Conservation (phyloP, 2,329 filamentous ascomycete species). For the Massarina eburnea region DNA sequence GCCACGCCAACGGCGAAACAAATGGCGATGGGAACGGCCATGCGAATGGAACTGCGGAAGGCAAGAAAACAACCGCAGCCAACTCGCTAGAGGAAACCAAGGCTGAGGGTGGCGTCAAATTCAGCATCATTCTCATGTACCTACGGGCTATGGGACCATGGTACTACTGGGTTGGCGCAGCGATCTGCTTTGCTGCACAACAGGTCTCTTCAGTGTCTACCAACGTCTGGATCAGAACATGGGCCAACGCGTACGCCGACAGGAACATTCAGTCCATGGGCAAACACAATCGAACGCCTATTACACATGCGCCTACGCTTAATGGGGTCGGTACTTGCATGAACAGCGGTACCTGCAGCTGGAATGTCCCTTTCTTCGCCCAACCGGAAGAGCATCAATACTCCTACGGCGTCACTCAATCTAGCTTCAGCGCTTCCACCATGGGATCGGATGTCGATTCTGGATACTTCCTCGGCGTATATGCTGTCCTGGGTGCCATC, state of each 20-base stretch:
- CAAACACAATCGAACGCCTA: constrained; percentile 37
- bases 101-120: constrained; percentile 82
- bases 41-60: constrained; percentile 46
- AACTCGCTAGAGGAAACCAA: constrained; percentile 65
- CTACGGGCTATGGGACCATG: constrained; percentile 89
- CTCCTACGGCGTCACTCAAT: constrained; percentile 43
- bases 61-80: constrained; percentile 56
- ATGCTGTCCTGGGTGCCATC: constrained; percentile 74
- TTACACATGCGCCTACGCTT: constrained; percentile 48
- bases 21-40: constrained; percentile 53
- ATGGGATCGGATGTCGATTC: constrained; percentile 67
- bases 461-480: constrained; percentile 79
- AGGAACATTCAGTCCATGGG: constrained; percentile 42
- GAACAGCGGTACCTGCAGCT: constrained; percentile 54
- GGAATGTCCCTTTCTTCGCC: constrained; percentile 42
- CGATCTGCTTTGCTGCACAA: constrained; percentile 75
- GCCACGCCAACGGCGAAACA: constrained; percentile 53
- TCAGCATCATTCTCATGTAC: constrained; percentile 83
- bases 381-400: constrained; percentile 27
- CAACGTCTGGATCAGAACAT: constrained; percentile 92
- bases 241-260: constrained; percentile 83
- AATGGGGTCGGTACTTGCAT: constrained; percentile 51
- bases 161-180: constrained; percentile 87
- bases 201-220: constrained; percentile 85
- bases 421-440: constrained; percentile 41